Evolutionary conservation across 768 basidiomycete species (phyloP).

Genomic region (Dentipellis sp.): DNA sequence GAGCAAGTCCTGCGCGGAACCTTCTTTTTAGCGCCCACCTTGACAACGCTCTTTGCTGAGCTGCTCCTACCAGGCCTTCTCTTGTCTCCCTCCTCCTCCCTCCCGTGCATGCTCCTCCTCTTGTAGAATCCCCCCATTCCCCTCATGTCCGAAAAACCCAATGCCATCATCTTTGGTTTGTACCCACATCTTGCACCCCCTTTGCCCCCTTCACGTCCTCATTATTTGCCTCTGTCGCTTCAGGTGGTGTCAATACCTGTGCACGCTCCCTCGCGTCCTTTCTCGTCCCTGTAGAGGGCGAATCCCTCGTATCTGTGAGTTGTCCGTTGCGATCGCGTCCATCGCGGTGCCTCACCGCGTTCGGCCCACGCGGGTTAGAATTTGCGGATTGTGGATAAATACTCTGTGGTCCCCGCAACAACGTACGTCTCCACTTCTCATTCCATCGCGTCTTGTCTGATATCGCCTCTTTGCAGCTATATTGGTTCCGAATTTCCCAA

Average conservation of each 20-base stretch:
- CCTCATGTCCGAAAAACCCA: conserved; percentile 42
- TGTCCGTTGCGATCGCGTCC: background rate
- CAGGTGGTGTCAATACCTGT: conserved; percentile 77
- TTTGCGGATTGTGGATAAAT: conserved; percentile 67
- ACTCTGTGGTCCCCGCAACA: conserved; percentile 63
- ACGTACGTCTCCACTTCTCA: conserved; percentile 36
- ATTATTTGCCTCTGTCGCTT: conserved; percentile 5
- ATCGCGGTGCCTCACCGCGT: conserved; percentile 5
- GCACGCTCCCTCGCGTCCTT: conserved; percentile 61
- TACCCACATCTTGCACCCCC: conserved; percentile 5
- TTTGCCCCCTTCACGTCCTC: conserved; percentile 5
- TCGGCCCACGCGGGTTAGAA: conserved; percentile 30
- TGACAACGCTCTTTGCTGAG: background rate
- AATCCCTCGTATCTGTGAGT: conserved; percentile 64
- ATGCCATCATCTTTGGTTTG: conserved; percentile 71
- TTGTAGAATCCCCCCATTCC: no score
- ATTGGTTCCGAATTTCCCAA: conserved; percentile 68
- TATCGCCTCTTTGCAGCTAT: conserved; percentile 38
- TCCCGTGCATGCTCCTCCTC: background rate
- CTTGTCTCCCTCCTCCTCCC: background rate
- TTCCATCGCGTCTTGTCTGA: conserved; percentile 15
- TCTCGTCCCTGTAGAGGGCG: conserved; percentile 60
- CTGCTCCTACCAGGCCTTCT: background rate
- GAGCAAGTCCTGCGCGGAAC: background rate
- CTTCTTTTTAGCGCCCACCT: background rate